Percentiles rank a stretch among this genome's conserved stretches.
Evolutionary conservation across 306 rosid species (phyloP).

Genomic region (Ziziphus jujuba): DNA sequence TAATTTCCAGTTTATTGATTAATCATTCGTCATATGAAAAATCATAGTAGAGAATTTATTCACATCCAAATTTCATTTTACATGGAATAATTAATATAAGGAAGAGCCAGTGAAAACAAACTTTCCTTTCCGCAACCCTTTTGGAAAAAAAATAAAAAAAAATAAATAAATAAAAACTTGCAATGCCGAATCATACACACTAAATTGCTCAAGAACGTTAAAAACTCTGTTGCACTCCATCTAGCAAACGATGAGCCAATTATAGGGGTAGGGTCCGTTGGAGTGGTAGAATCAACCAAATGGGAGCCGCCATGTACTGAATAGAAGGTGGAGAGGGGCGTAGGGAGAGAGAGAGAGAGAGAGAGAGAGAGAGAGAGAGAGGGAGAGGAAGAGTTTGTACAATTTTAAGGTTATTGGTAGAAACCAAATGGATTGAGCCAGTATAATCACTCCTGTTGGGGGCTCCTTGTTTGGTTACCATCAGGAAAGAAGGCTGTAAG

Average conservation of each 20-base stretch:
- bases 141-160: too few species aligned
- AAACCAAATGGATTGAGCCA: background rate
- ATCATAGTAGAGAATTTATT: too few species aligned
- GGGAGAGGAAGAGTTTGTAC: slow-evolving; percentile 16
- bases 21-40: too few species aligned
- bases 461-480: slow-evolving; percentile 10
- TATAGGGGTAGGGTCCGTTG: slow-evolving; percentile 4
- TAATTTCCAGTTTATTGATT: too few species aligned
- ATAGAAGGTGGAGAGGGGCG: background rate
- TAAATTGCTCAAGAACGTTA: background rate
- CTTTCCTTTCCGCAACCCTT: slow-evolving; percentile 4
- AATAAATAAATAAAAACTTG: too few species aligned
- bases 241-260: background rate
- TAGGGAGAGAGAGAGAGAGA: slow-evolving; percentile 1
- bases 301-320: slow-evolving; percentile 15
- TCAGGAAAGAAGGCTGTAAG: slow-evolving; percentile 70
- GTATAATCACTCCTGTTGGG: background rate
- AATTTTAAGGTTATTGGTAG: slow-evolving; percentile 7
- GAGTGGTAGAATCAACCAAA: slow-evolving; percentile 9
- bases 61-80: background rate
- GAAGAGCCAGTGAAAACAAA: background rate
- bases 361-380: too few species aligned
- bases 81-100: too few species aligned
- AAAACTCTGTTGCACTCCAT: background rate
- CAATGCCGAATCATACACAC: slow-evolving; percentile 6